A percentile compares a stretch with the other conserved stretches of the same genome.
Conservation (phyloP, 176 grass and related monocot species). For the Lolium multiflorum region DNA sequence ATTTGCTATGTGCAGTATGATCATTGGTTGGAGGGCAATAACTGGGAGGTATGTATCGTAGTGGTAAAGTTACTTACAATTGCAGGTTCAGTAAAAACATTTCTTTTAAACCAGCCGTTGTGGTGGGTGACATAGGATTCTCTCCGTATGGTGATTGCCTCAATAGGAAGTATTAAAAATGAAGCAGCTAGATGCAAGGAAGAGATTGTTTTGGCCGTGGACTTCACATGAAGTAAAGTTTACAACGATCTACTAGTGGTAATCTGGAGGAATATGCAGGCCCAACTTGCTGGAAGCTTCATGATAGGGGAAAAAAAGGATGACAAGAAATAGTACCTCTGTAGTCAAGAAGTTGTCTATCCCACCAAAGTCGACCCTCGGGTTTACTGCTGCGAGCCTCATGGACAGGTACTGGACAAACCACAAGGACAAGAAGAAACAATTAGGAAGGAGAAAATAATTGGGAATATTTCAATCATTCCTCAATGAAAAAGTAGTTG, state of each 20-base stretch:
- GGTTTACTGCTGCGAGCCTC: conserved; percentile 85
- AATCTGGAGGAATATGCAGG: neutral
- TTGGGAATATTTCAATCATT: neutral
- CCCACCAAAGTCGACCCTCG: conserved; percentile 75
- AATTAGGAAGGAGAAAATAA: neutral
- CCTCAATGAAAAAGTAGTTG: neutral
- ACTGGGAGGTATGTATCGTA: neutral
- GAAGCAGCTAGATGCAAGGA: conserved; percentile 1
- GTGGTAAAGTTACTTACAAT: neutral
- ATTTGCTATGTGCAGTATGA: conserved; percentile 26
- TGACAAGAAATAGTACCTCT: conserved; percentile 49
- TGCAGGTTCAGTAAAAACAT: conserved; percentile 9
- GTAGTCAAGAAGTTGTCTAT: conserved; percentile 74
- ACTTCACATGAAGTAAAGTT: neutral
- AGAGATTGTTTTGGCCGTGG: neutral
- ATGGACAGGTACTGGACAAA: conserved; percentile 81
- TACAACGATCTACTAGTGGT: neutral
- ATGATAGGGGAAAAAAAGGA: neutral
- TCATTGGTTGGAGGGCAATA: neutral
- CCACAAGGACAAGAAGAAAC: conserved; percentile 12
- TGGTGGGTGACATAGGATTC: conserved; percentile 33
- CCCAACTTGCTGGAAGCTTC: conserved; percentile 23
- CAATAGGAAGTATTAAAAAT: conserved; percentile 7
- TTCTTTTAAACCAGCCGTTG: conserved; percentile 2
- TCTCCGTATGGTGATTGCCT: neutral